A percentile compares a stretch with the other conserved stretches of the same genome.
phyloP scores from a whole-genome alignment of 345 rosid species.

The Microcos paniculata region DNA sequence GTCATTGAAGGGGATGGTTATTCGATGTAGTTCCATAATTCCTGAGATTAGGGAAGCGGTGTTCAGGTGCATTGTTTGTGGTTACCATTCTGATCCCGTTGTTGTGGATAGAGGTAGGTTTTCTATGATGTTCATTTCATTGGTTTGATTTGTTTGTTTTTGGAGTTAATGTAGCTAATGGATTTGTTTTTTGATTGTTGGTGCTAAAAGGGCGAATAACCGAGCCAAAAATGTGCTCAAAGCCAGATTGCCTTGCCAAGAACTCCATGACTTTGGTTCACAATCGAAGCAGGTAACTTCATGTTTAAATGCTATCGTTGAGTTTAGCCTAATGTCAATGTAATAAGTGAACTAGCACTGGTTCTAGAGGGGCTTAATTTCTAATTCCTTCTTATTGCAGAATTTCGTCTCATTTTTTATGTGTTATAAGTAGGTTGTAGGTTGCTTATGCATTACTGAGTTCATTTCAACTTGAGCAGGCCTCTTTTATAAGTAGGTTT shows the following conservation, averaged over 20 bases:
- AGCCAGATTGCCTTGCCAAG: conserved; percentile 85
- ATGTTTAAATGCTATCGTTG: conserved; percentile 1
- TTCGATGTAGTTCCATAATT: conserved; percentile 88
- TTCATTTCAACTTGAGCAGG: background rate
- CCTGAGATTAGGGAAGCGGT: conserved; percentile 97
- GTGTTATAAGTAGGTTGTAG: background rate
- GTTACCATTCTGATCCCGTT: conserved; percentile 76
- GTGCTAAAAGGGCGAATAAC: conserved; percentile 60
- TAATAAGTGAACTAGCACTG: background rate
- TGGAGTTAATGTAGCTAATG: background rate
- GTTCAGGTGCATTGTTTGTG: conserved; percentile 90
- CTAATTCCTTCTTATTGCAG: background rate
- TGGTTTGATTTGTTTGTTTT: background rate
- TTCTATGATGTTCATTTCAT: conserved; percentile 1
- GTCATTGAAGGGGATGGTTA: conserved; percentile 90
- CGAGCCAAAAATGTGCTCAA: conserved; percentile 76
- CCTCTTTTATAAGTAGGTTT: background rate
- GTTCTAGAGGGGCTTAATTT: background rate
- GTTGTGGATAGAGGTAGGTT: conserved; percentile 91
- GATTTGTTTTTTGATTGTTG: conserved; percentile 14
- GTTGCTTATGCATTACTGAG: background rate
- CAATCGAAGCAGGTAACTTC: conserved; percentile 84
- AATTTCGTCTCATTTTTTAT: background rate
- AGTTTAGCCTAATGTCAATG: background rate
- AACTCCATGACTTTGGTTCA: conserved; percentile 86